Conservation (phyloP, 331 rosid genomes). For the Erythrophleum ivorense region DNA sequence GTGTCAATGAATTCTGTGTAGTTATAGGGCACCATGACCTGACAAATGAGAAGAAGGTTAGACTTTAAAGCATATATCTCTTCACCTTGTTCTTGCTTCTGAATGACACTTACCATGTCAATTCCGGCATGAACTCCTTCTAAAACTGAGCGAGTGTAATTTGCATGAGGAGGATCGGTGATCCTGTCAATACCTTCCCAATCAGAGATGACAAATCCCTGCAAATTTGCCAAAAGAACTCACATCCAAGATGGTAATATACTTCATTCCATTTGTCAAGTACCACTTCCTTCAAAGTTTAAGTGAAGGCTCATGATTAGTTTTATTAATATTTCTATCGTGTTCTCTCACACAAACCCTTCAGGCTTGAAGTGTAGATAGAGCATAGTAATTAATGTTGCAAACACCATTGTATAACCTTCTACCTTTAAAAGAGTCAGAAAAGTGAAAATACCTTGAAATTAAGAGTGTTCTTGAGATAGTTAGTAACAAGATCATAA, state of each 20-base stretch:
- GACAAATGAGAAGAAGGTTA: background rate
- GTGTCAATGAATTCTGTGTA: background rate
- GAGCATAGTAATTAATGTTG: background rate
- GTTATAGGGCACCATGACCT: slow-evolving; percentile 4
- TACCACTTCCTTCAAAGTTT: background rate
- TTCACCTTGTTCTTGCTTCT: background rate
- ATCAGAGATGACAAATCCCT: slow-evolving; percentile 25
- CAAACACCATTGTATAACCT: background rate
- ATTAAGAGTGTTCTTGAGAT: slow-evolving; percentile 9
- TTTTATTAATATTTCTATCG: background rate
- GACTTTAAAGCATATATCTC: background rate
- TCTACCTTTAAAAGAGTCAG: background rate
- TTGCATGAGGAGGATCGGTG: slow-evolving; percentile 16
- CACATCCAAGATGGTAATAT: background rate
- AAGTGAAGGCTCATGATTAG: background rate
- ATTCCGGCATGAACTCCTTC: slow-evolving; percentile 6
- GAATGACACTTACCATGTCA: slow-evolving; percentile 6
- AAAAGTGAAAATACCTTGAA: slow-evolving; percentile 11
- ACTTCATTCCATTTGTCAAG: background rate
- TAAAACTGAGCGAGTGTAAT: slow-evolving; percentile 8
- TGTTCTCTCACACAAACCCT: background rate
- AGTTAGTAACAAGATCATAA: background rate
- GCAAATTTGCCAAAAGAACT: background rate
- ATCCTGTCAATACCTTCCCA: slow-evolving; percentile 2
- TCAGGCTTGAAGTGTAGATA: background rate